Percentiles rank a stretch among this genome's conserved stretches.
Evolutionary conservation across 257 asterid species (phyloP).

Genomic region (Gentiana macrophylla): DNA sequence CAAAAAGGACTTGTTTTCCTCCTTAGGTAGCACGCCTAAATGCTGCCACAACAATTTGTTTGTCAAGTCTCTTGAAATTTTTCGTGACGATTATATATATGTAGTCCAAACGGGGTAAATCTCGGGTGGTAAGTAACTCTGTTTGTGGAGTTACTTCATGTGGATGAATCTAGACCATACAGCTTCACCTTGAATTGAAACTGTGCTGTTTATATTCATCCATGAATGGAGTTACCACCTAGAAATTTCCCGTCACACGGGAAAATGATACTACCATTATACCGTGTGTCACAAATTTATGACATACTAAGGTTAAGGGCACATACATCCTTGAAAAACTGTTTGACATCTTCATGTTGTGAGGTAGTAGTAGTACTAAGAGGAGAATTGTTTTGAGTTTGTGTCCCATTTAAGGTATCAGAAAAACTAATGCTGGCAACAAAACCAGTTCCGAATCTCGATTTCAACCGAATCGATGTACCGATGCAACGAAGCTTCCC

Average conservation of each 20-base stretch:
- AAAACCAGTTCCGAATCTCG: slow-evolving; percentile 85
- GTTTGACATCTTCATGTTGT: slow-evolving; percentile 54
- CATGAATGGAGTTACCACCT: too few relatives aligned
- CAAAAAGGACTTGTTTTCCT: slow-evolving; percentile 72
- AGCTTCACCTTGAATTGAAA: slow-evolving; percentile 21
- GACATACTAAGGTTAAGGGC: slow-evolving; percentile 23
- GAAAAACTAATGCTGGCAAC: slow-evolving; percentile 75
- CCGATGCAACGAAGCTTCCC: slow-evolving; percentile 97
- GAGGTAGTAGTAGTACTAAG: slow-evolving; percentile 13
- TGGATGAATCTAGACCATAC: slow-evolving; percentile 6
- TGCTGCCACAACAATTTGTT: slow-evolving; percentile 27
- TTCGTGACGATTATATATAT: too few relatives aligned
- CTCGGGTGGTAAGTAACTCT: slow-evolving; percentile 6
- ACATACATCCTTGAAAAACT: slow-evolving; percentile 68
- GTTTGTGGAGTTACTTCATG: background rate
- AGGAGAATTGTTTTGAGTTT: slow-evolving; percentile 22
- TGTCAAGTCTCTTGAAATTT: background rate
- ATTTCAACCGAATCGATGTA: slow-evolving; percentile 86
- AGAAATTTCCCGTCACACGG: slow-evolving; percentile 27
- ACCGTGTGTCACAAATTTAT: slow-evolving; percentile 4
- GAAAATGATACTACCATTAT: slow-evolving; percentile 47
- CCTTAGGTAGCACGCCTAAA: slow-evolving; percentile 66
- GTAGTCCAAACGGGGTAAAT: too few relatives aligned
- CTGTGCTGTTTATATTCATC: background rate
- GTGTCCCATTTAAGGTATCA: slow-evolving; percentile 34